A percentile compares a stretch with the other conserved stretches of the same genome.
Conservation (phyloP, 2,329 filamentous ascomycete species). For the Coniochaeta hoffmannii region DNA sequence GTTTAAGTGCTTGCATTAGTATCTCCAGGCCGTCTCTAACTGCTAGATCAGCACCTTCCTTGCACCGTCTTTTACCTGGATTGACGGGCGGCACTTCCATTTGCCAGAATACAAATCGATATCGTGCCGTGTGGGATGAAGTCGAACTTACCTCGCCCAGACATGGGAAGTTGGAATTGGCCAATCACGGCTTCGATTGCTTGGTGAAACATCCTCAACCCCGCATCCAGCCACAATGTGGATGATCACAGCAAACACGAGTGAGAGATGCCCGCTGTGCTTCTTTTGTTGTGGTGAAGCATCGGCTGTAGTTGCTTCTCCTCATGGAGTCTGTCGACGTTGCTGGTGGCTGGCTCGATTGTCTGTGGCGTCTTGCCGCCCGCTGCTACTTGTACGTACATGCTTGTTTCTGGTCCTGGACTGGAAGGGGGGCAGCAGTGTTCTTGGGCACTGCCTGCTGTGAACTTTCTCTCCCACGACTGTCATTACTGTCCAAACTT, state of each 20-base stretch:
- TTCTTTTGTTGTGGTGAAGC: no score
- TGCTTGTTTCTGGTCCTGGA: no score
- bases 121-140: conserved; percentile 5
- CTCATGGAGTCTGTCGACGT: not conserved
- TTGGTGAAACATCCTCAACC: conserved; percentile 2
- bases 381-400: no score
- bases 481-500: no score
- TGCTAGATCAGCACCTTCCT: not conserved
- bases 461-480: no score
- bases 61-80: not conserved
- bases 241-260: no score
- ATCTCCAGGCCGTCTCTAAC: conserved; percentile 7
- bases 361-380: no score
- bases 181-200: not conserved
- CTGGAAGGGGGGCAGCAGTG: no score
- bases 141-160: not conserved
- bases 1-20: conserved; percentile 15
- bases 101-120: conserved; percentile 4
- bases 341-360: not conserved
- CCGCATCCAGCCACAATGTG: not conserved
- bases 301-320: not conserved
- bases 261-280: no score
- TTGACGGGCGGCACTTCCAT: not conserved
- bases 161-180: conserved; percentile 4
- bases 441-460: no score